A percentile compares a stretch with the other conserved stretches of the same genome.
Evolutionary conservation across 176 grass and related monocot species (phyloP).

Genomic region (Echinochloa phyllopogon): DNA sequence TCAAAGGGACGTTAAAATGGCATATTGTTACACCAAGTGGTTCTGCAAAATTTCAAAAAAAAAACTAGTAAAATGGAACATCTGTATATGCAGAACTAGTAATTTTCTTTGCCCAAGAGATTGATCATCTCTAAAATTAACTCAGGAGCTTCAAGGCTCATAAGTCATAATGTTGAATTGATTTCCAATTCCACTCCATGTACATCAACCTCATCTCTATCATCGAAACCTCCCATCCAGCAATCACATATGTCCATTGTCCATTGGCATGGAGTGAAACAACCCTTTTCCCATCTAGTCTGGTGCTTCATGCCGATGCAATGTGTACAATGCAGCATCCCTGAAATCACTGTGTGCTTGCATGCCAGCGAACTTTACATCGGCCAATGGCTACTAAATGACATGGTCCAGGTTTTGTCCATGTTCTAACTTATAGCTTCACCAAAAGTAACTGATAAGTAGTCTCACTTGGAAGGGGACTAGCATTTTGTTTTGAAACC

Average conservation of each 20-base stretch:
- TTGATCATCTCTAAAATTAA: neutral
- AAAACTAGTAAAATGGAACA: neutral
- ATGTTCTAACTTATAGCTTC: neutral
- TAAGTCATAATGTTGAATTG: neutral
- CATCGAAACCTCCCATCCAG: neutral
- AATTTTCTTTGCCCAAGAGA: neutral
- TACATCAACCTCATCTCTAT: neutral
- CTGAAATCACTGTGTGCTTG: neutral
- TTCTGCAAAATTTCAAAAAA: conserved; percentile 8
- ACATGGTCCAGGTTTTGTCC: neutral
- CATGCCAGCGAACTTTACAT: neutral
- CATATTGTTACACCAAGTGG: neutral
- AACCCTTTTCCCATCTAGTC: neutral
- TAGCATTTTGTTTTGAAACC: too few species aligned
- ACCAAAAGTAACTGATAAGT: neutral
- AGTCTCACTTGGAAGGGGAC: too few species aligned
- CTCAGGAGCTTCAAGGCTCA: neutral
- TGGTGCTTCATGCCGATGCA: conserved; percentile 20
- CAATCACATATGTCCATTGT: neutral
- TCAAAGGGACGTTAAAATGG: neutral
- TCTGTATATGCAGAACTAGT: neutral
- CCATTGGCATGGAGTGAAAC: conserved; percentile 24
- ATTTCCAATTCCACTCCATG: conserved; percentile 13
- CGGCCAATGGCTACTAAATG: neutral
- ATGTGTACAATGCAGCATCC: neutral